These are phyloP conservation scores for Massariosphaeria phaeospora DNA, from an alignment of 495 filamentous ascomycete genomes.

Conservation along the genomic window DNA sequence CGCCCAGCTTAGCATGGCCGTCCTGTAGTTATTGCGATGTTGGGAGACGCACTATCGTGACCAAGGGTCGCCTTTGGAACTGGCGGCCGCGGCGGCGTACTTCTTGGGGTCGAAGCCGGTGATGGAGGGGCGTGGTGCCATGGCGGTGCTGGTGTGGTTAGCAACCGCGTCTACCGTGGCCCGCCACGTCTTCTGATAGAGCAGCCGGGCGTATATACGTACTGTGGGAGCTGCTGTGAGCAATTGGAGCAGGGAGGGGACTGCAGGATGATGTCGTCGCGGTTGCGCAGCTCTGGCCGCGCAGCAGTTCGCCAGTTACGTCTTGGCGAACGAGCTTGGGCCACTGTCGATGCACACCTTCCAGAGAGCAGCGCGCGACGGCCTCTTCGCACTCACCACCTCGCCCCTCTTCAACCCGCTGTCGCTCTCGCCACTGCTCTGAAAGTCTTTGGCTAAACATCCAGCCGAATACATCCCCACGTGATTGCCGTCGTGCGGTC, in stretches of 20 bases:
- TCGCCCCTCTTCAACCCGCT: background rate
- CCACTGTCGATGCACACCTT: background rate
- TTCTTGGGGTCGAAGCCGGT: conserved; percentile 79
- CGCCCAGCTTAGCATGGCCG: background rate
- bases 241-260: background rate
- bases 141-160: conserved; percentile 36
- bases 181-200: background rate
- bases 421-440: background rate
- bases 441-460: too few species aligned
- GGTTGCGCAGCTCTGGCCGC: background rate
- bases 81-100: conserved; percentile 61
- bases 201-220: background rate
- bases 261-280: background rate
- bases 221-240: conserved; percentile 11
- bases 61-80: conserved; percentile 81
- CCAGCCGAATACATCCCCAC: too few species aligned
- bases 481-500: too few species aligned
- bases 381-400: background rate
- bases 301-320: background rate
- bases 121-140: conserved; percentile 60
- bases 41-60: conserved; percentile 56
- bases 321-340: conserved; percentile 8
- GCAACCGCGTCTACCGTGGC: conserved; percentile 15
- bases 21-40: background rate
- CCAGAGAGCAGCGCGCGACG: too few species aligned